A percentile compares a stretch with the other conserved stretches of the same genome.
Evolutionary conservation across 306 rosid species (phyloP).

Genomic region (Quercus agrifolia): DNA sequence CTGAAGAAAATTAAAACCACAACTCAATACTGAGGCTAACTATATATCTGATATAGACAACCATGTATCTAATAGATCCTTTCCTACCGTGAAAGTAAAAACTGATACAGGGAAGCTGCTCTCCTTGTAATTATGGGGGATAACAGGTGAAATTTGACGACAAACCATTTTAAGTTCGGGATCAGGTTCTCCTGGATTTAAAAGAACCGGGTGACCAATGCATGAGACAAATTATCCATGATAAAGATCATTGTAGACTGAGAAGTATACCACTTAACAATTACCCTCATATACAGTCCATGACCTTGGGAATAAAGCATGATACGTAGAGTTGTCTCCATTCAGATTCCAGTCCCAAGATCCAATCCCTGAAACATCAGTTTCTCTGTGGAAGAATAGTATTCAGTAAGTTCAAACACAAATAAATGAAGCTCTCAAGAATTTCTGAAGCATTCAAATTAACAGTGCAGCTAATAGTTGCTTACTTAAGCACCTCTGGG

Average conservation of each 20-base stretch:
- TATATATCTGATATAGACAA: slow-evolving; percentile 2
- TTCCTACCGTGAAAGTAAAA: slow-evolving; percentile 76
- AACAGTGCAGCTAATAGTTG: slow-evolving; percentile 11
- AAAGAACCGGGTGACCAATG: slow-evolving; percentile 14
- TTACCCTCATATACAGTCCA: slow-evolving; percentile 92
- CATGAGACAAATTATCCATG: slow-evolving; percentile 13
- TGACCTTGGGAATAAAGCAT: slow-evolving; percentile 91
- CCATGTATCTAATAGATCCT: slow-evolving; percentile 13
- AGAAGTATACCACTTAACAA: slow-evolving; percentile 14
- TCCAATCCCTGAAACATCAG: slow-evolving; percentile 63
- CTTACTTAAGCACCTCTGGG: slow-evolving; percentile 59
- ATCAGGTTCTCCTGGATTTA: slow-evolving; percentile 79
- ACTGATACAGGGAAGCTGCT: slow-evolving; percentile 92
- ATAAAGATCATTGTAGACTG: slow-evolving; percentile 16
- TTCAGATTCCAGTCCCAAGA: slow-evolving; percentile 96
- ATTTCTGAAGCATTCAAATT: slow-evolving; percentile 1
- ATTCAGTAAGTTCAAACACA: slow-evolving; percentile 21
- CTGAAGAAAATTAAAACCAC: slow-evolving; percentile 40
- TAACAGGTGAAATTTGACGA: slow-evolving; percentile 91
- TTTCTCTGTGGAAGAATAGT: slow-evolving; percentile 50
- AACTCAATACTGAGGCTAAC: slow-evolving; percentile 2
- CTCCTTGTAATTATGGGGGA: slow-evolving; percentile 93
- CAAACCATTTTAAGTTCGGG: slow-evolving; percentile 73
- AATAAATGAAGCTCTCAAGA: slow-evolving; percentile 2
- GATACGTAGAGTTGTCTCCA: slow-evolving; percentile 69